Percentiles rank a stretch among this genome's conserved stretches.
phyloP scores from a whole-genome alignment of 129 eudicot genomes.

The Cynara cardunculus region DNA sequence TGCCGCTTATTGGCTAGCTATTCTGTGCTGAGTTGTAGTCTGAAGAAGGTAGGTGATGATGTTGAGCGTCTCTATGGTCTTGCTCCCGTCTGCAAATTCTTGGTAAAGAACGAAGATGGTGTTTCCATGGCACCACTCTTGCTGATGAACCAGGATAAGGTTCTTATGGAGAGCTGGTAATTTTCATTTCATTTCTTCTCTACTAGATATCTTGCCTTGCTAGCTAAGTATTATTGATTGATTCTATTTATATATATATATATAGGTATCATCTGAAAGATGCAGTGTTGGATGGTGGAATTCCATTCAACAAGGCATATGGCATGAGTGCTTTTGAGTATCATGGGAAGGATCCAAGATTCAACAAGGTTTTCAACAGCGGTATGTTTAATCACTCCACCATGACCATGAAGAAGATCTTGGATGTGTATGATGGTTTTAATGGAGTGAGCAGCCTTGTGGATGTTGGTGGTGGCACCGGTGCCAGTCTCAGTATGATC shows the following conservation, averaged over 20 bases:
- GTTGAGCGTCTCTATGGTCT: constrained; percentile 62
- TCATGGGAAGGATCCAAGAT: constrained; percentile 53
- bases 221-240: no score
- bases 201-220: no score
- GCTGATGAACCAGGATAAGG: constrained; percentile 88
- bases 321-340: constrained; percentile 71
- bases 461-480: constrained; percentile 87
- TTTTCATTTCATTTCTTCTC: not conserved
- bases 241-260: no score
- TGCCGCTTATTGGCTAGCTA: constrained; percentile 65
- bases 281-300: constrained; percentile 76
- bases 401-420: constrained; percentile 62
- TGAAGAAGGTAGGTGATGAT: constrained; percentile 21
- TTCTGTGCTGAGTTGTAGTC: constrained; percentile 44
- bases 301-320: constrained; percentile 74
- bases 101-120: constrained; percentile 73
- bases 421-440: constrained; percentile 60
- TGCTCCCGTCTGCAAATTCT: constrained; percentile 77
- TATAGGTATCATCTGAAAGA: constrained; percentile 72
- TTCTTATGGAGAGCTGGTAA: constrained; percentile 94
- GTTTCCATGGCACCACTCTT: constrained; percentile 63
- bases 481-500: constrained; percentile 69
- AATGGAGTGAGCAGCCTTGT: constrained; percentile 48
- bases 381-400: constrained; percentile 72
- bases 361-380: constrained; percentile 62